A percentile compares a stretch with the other conserved stretches of the same genome.
Conservation (phyloP, 1,284 basidiomycete genomes). For the Tilletia indica region DNA sequence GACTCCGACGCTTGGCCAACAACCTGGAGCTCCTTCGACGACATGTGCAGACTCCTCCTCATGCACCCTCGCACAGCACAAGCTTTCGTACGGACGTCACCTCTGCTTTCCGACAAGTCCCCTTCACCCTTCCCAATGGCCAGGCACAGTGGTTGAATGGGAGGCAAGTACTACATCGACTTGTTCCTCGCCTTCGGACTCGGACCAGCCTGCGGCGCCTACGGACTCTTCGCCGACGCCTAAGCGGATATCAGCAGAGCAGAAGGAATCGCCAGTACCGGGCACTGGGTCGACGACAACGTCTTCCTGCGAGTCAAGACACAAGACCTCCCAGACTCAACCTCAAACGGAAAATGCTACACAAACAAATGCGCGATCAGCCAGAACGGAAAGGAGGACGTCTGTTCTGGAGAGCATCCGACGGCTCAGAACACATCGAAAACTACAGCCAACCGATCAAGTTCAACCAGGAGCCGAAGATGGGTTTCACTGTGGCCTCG, state of each 20-base stretch:
- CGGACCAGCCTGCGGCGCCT: background rate
- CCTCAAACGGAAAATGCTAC: background rate
- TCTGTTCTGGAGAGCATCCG: no score
- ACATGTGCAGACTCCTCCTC: background rate
- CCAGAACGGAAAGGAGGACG: background rate
- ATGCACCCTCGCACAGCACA: background rate
- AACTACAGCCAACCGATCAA: background rate
- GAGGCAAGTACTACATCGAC: background rate
- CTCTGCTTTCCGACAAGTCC: background rate
- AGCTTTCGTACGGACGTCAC: background rate
- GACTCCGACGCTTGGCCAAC: background rate
- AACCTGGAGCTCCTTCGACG: background rate
- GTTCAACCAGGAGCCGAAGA: background rate
- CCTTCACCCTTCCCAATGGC: background rate
- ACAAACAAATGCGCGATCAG: background rate
- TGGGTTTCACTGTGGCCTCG: background rate
- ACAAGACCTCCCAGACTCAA: background rate
- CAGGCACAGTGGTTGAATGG: background rate
- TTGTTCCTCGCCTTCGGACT: background rate
- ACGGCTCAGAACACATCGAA: no score
- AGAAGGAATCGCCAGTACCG: background rate
- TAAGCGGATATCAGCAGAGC: background rate
- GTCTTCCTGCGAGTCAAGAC: background rate
- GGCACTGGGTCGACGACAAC: conserved; percentile 2
- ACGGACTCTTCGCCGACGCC: background rate